Conservation (phyloP, 352 stramenopile genomes). For the Halophytophthora batemanensis region DNA sequence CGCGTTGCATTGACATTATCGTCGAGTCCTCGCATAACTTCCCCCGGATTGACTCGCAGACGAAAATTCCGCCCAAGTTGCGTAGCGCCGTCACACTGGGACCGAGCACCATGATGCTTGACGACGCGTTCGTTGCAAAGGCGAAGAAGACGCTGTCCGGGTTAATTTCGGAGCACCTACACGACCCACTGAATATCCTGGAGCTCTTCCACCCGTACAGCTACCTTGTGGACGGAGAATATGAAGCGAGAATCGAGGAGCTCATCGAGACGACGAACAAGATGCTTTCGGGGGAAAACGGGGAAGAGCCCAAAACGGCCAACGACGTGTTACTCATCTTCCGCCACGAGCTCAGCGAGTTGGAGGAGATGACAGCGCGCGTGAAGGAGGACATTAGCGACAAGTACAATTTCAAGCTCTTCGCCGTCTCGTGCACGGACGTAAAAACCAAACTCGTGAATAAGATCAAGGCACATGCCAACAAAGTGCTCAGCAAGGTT, state of each 20-base stretch:
- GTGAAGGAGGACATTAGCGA: conserved; percentile 63
- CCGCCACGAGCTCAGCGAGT: conserved; percentile 44
- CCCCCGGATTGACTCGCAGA: conserved; percentile 84
- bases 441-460: conserved; percentile 83
- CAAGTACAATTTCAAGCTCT: conserved; percentile 88
- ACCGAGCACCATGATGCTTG: conserved; percentile 74
- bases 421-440: conserved; percentile 85
- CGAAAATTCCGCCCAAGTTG: conserved; percentile 63
- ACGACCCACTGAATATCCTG: conserved; percentile 62
- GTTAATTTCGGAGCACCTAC: conserved; percentile 66
- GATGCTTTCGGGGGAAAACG: conserved; percentile 9
- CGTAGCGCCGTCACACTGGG: conserved; percentile 63
- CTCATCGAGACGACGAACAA: conserved; percentile 40
- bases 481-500: conserved; percentile 76
- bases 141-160: conserved; percentile 59
- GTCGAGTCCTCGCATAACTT: conserved; percentile 87
- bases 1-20: conserved; percentile 58
- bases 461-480: conserved; percentile 67
- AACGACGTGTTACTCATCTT: conserved; percentile 50
- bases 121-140: conserved; percentile 75
- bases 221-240: conserved; percentile 76
- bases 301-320: conserved; percentile 15
- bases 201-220: conserved; percentile 71
- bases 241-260: conserved; percentile 56
- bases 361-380: conserved; percentile 48